phyloP scores from a whole-genome alignment of 768 basidiomycete species.

The Omphalotus guepiniiformis region DNA sequence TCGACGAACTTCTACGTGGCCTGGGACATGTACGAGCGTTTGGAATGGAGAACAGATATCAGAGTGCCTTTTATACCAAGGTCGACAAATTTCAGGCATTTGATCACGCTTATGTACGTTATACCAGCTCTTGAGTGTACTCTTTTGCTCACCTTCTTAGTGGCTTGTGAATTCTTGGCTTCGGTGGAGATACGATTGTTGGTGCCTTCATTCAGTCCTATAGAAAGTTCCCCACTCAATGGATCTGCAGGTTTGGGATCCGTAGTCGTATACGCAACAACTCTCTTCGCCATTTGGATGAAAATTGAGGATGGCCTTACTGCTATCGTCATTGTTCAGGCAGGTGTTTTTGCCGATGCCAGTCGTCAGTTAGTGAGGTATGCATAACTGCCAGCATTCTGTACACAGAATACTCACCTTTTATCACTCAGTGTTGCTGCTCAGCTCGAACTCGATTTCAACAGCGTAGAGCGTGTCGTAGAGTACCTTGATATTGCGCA shows the following conservation, averaged over 20 bases:
- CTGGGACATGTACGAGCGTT: slow-evolving; percentile 68
- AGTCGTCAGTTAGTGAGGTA: slow-evolving; percentile 60
- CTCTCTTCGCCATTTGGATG: slow-evolving; percentile 60
- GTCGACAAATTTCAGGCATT: slow-evolving; percentile 68
- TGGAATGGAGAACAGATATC: slow-evolving; percentile 65
- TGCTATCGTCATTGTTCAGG: slow-evolving; percentile 69
- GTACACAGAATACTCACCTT: background rate
- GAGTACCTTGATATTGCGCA: slow-evolving; percentile 67
- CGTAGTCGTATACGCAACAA: slow-evolving; percentile 64
- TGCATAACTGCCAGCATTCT: slow-evolving; percentile 9
- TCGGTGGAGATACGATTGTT: slow-evolving; percentile 71
- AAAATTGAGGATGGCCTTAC: slow-evolving; percentile 56
- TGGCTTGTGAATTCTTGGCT: slow-evolving; percentile 71
- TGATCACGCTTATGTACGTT: slow-evolving; percentile 64
- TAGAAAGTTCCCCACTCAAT: background rate
- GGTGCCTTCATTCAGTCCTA: slow-evolving; percentile 16
- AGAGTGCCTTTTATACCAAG: slow-evolving; percentile 55
- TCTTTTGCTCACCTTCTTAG: slow-evolving; percentile 24
- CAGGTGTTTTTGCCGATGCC: slow-evolving; percentile 66
- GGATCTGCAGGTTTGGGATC: slow-evolving; percentile 53
- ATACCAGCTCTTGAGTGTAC: background rate
- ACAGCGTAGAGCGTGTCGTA: slow-evolving; percentile 67
- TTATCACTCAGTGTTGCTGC: slow-evolving; percentile 48
- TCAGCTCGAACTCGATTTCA: slow-evolving; percentile 70
- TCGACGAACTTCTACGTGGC: slow-evolving; percentile 66